phyloP scores from a whole-genome alignment of 805 yeast genomes.

The Cyberlindnera mrakii region DNA sequence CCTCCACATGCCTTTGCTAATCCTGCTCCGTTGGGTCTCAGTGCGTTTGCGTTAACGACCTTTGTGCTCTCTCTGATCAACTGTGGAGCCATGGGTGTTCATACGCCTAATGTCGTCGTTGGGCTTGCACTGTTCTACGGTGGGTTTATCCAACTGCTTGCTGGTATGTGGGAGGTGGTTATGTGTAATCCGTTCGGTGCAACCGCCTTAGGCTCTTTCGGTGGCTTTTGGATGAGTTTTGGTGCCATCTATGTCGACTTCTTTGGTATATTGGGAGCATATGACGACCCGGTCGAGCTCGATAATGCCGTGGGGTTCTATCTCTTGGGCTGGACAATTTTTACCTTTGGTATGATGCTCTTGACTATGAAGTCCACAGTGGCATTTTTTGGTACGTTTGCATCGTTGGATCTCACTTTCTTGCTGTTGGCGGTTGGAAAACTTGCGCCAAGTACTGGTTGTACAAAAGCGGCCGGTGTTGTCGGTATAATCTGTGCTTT shows the following conservation, averaged over 20 bases:
- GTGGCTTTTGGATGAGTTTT: constrained; percentile 63
- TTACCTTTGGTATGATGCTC: constrained; percentile 40
- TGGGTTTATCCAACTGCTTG: constrained; percentile 51
- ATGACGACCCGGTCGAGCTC: constrained; percentile 33
- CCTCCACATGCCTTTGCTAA: constrained; percentile 50
- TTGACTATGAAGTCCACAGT: constrained; percentile 45
- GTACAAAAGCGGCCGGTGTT: constrained; percentile 54
- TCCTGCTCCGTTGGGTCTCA: constrained; percentile 60
- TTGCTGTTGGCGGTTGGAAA: constrained; percentile 39
- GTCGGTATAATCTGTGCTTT: constrained; percentile 57
- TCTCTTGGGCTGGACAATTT: constrained; percentile 49
- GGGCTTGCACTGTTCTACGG: constrained; percentile 62
- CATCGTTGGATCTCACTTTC: constrained; percentile 41
- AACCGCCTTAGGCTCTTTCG: constrained; percentile 31
- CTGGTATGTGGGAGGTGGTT: constrained; percentile 67
- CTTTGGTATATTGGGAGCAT: constrained; percentile 45
- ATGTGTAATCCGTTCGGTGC: constrained; percentile 64
- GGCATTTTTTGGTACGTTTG: constrained; percentile 41
- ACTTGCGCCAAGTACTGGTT: constrained; percentile 31
- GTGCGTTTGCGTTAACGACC: constrained; percentile 58
- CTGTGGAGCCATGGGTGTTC: constrained; percentile 51
- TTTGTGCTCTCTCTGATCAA: constrained; percentile 53
- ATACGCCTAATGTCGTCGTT: constrained; percentile 48
- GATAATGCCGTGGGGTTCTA: constrained; percentile 46
- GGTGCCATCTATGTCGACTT: constrained; percentile 51